A percentile compares a stretch with the other conserved stretches of the same genome.
phyloP scores from a whole-genome alignment of 1,139 yeast species.

The Candida albicans region DNA sequence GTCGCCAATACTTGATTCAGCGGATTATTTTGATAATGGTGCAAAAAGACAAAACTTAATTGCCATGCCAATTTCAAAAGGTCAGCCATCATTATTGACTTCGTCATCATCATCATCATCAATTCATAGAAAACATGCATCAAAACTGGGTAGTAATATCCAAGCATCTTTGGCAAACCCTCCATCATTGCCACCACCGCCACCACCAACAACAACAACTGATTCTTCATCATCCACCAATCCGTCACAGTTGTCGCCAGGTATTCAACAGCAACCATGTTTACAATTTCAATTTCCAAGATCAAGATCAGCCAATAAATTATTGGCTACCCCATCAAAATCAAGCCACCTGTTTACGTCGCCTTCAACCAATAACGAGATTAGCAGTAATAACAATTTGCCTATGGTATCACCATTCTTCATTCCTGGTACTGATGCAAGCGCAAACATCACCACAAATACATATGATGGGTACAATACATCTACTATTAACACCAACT shows the following conservation, averaged over 20 bases:
- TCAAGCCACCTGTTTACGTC: background rate
- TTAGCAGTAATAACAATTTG: background rate
- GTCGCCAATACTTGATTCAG: conserved; percentile 20
- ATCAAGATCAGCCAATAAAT: conserved; percentile 1
- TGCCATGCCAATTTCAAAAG: no score
- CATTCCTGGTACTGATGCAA: conserved; percentile 4
- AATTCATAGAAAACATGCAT: background rate
- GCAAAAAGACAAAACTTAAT: conserved; percentile 9
- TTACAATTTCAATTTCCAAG: conserved; percentile 4
- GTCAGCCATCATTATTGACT: conserved; percentile 1
- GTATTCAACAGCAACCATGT: background rate
- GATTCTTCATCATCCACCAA: background rate
- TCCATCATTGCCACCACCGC: background rate
- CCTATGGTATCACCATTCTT: conserved; percentile 7
- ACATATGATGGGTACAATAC: no score
- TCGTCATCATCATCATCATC: conserved; percentile 3
- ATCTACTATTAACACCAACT: background rate
- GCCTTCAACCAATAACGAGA: no score
- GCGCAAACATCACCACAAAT: no score
- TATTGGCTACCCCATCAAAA: conserved; percentile 1
- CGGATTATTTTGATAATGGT: conserved; percentile 19
- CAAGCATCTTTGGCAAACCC: background rate
- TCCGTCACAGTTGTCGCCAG: background rate
- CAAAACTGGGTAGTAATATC: background rate
- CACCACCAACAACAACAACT: background rate